Evolutionary conservation across 345 rosid genomes (phyloP).

Genomic region (Melaleuca quinquenervia): DNA sequence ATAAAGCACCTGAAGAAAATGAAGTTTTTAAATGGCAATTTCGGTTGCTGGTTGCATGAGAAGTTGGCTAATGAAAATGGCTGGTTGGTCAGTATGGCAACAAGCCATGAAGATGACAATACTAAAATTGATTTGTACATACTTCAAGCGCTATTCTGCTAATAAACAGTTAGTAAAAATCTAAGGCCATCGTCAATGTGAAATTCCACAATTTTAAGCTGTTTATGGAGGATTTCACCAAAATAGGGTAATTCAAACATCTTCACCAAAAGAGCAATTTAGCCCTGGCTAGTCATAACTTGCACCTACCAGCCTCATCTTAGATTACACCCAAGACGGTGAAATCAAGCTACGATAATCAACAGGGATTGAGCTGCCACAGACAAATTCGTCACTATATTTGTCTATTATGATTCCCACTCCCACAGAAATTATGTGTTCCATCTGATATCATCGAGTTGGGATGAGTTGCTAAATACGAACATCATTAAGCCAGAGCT

Average conservation of each 20-base stretch:
- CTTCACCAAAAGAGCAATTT: background rate
- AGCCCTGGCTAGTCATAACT: background rate
- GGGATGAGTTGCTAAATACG: too few relatives aligned
- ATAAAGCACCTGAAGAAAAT: background rate
- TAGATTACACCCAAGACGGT: background rate
- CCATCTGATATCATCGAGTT: accelerated
- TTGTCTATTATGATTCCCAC: background rate
- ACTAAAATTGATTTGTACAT: background rate
- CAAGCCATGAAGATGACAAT: background rate
- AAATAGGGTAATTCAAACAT: background rate
- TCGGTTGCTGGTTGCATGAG: background rate
- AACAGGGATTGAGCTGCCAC: background rate
- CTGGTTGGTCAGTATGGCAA: background rate
- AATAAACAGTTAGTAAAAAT: background rate
- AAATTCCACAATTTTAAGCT: background rate
- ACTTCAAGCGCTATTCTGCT: background rate
- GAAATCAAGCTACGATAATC: background rate
- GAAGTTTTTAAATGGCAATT: background rate
- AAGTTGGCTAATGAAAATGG: background rate
- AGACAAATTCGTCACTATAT: background rate
- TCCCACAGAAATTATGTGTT: background rate
- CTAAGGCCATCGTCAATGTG: accelerated
- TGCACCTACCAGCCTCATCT: background rate
- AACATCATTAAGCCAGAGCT: background rate
- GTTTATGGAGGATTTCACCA: background rate